A percentile compares a stretch with the other conserved stretches of the same genome.
Conservation (phyloP, 768 basidiomycete species). For the Mycena maculata region DNA sequence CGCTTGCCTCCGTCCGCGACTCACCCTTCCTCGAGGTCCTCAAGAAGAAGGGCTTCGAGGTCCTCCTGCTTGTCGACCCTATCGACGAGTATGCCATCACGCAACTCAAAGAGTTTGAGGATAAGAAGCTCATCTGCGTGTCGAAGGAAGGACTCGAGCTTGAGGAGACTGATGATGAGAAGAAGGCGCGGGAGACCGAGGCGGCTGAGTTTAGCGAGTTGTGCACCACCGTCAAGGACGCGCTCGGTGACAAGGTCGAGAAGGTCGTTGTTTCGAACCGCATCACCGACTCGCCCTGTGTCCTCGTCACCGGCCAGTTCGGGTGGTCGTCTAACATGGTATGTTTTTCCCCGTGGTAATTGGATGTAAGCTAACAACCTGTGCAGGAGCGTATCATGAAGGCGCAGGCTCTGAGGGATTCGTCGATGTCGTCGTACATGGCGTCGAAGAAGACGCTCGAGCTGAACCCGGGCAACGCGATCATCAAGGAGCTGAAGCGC, state of each 20-base stretch:
- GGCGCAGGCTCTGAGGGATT: conserved; percentile 96
- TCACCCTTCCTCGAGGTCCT: conserved; percentile 99
- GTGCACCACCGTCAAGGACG: conserved; percentile 96
- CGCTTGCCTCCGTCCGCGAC: conserved; percentile 88
- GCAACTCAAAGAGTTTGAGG: conserved; percentile 99
- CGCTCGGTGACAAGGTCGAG: conserved; percentile 99
- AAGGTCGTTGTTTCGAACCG: conserved; percentile 99
- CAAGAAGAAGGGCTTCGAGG: conserved; percentile 99
- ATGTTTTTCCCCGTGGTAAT: conserved; percentile 34
- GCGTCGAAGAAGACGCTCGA: conserved; percentile 98
- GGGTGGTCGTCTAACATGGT: conserved; percentile 99
- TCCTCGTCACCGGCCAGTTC: conserved; percentile 98
- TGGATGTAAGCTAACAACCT: conserved; percentile 7
- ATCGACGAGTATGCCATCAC: conserved; percentile 99
- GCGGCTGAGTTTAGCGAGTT: conserved; percentile 85
- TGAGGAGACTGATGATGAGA: conserved; percentile 99
- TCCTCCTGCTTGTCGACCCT: conserved; percentile 96
- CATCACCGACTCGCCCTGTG: conserved; percentile 96
- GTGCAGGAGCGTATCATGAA: conserved; percentile 96
- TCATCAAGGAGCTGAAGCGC: conserved; percentile 95
- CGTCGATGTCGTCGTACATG: conserved; percentile 99
- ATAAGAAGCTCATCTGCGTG: conserved; percentile 96
- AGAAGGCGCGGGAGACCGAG: conserved; percentile 89
- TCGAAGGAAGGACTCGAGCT: conserved; percentile 99
- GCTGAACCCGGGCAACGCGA: conserved; percentile 91